Evolutionary conservation across 371 early-diverging fungal species (phyloP).

Genomic region (Mucor piriformis): DNA sequence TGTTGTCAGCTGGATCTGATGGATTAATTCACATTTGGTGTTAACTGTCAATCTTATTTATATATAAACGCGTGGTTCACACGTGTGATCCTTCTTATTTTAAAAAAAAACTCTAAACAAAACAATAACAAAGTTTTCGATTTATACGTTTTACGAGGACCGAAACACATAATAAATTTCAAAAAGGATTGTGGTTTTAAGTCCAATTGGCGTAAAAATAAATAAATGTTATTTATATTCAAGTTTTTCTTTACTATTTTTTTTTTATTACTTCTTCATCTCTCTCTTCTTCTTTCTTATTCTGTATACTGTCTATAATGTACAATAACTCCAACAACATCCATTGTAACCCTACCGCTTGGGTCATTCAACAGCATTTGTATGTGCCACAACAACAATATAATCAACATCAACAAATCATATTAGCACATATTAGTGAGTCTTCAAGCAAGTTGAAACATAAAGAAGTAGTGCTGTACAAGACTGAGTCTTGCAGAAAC

Average conservation of each 20-base stretch:
- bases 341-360: constrained; percentile 2
- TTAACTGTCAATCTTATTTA: constrained; percentile 17
- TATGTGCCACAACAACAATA: constrained; percentile 1
- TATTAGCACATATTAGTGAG: background rate
- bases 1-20: constrained; percentile 62
- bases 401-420: background rate
- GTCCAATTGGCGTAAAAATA: constrained; percentile 10
- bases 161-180: background rate
- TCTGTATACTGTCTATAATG: constrained; percentile 1
- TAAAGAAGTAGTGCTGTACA: constrained; percentile 71
- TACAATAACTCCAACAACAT: background rate
- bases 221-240: background rate
- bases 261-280: background rate
- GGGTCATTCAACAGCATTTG: constrained; percentile 4
- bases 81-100: background rate
- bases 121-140: constrained; percentile 8
- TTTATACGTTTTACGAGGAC: constrained; percentile 10
- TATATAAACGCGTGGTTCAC: constrained; percentile 4
- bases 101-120: background rate
- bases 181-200: background rate
- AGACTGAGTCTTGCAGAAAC: constrained; percentile 95
- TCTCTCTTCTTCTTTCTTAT: constrained; percentile 11
- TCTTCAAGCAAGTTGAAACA: constrained; percentile 4
- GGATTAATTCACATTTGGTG: constrained; percentile 58
- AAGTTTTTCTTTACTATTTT: background rate